Conservation (phyloP, 2,329 filamentous ascomycete species). For the Ascochyta fabae region DNA sequence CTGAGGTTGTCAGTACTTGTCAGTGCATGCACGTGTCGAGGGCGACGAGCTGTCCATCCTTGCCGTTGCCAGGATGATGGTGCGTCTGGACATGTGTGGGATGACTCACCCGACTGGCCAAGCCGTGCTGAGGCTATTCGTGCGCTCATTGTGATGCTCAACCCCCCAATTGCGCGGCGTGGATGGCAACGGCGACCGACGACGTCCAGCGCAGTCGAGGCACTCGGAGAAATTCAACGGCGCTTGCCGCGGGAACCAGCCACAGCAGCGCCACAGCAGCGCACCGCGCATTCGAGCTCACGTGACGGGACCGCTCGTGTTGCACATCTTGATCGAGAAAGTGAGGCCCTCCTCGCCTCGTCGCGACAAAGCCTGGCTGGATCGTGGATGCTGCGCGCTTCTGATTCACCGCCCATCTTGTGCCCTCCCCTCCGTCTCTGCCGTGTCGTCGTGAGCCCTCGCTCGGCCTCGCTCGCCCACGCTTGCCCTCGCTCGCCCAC, state of each 20-base stretch:
- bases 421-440: not conserved
- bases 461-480: not conserved
- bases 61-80: not conserved
- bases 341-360: conserved; percentile 12
- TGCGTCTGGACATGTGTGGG: not conserved
- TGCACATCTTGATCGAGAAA: conserved; percentile 8
- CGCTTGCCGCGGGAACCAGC: conserved; percentile 15
- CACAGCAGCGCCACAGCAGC: too few relatives aligned
- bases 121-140: conserved; percentile 68
- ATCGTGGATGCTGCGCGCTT: conserved; percentile 6
- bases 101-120: conserved; percentile 63
- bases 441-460: too few relatives aligned
- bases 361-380: conserved; percentile 1
- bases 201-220: conserved; percentile 22
- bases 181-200: conserved; percentile 20
- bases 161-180: conserved; percentile 32
- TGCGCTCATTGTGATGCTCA: conserved; percentile 64
- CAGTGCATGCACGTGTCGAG: conserved; percentile 3
- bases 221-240: conserved; percentile 28
- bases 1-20: not conserved
- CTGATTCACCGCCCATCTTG: not conserved
- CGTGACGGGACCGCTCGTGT: not conserved
- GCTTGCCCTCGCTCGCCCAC: not conserved
- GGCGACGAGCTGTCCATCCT: not conserved
- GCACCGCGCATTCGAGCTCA: not conserved